Conservation (phyloP, 805 yeast species). For the Starmerella floricola region DNA sequence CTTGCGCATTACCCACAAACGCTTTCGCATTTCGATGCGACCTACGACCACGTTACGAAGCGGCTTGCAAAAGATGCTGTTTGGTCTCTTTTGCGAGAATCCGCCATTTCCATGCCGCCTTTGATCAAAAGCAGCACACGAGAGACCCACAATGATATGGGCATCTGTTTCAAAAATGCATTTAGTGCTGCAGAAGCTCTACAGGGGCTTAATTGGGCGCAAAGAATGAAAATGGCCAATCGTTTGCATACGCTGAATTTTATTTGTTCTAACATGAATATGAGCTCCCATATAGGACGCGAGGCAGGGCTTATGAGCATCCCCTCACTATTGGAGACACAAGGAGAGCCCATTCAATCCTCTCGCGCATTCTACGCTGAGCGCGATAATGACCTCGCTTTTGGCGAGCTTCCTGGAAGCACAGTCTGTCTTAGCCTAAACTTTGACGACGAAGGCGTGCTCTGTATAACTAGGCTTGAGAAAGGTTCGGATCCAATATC, state of each 20-base stretch:
- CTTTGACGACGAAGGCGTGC: constrained; percentile 2
- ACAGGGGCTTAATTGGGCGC: neutral
- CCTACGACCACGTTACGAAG: too few species aligned
- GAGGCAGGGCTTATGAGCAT: neutral
- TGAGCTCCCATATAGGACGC: neutral
- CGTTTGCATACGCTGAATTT: neutral
- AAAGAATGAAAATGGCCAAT: neutral
- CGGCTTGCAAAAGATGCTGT: too few species aligned
- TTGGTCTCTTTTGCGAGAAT: too few species aligned
- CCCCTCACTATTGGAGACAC: neutral
- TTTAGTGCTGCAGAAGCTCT: too few species aligned
- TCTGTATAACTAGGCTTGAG: constrained; percentile 3
- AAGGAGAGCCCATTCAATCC: constrained; percentile 1
- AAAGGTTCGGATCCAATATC: neutral
- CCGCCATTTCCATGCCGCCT: too few species aligned
- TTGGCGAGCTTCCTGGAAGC: neutral
- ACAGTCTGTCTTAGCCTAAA: constrained; percentile 5
- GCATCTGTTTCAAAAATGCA: too few species aligned
- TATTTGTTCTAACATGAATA: neutral
- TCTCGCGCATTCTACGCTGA: neutral
- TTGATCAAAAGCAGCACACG: too few species aligned
- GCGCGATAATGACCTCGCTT: neutral
- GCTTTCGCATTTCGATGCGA: too few species aligned
- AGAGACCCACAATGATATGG: too few species aligned
- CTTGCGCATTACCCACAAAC: too few species aligned